phyloP scores from a whole-genome alignment of 2,329 filamentous ascomycete species.

The Beauveria scarabaeidicola region DNA sequence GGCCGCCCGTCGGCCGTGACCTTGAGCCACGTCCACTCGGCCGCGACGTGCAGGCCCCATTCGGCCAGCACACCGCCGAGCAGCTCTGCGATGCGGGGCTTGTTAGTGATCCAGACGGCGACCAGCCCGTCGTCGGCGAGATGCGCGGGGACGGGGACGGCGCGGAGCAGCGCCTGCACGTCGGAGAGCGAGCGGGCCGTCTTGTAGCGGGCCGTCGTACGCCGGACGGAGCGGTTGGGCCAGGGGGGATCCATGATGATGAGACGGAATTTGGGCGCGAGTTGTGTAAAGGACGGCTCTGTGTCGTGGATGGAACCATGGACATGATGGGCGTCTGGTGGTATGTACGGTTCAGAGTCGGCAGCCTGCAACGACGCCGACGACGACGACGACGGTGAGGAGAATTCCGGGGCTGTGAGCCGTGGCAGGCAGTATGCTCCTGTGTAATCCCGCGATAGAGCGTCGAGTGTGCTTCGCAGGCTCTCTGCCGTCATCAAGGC shows the following conservation, averaged over 20 bases:
- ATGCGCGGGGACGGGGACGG: slow-evolving; percentile 47
- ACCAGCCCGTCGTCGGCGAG: slow-evolving; percentile 50
- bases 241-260: slow-evolving; percentile 71
- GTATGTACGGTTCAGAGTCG: slow-evolving; percentile 25
- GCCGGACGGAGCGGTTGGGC: slow-evolving; percentile 67
- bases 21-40: slow-evolving; percentile 77
- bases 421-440: slow-evolving; percentile 43
- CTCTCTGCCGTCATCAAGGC: slow-evolving; percentile 45
- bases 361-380: neutral
- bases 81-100: slow-evolving; percentile 48
- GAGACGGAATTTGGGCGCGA: slow-evolving; percentile 52
- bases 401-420: slow-evolving; percentile 14
- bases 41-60: slow-evolving; percentile 57
- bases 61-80: slow-evolving; percentile 51
- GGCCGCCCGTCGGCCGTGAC: slow-evolving; percentile 57
- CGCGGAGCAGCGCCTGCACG: slow-evolving; percentile 40
- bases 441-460: slow-evolving; percentile 16
- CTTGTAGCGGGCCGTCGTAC: slow-evolving; percentile 40
- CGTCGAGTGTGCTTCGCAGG: slow-evolving; percentile 35
- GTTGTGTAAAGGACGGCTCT: slow-evolving; percentile 30
- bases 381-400: neutral
- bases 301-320: slow-evolving; percentile 38
- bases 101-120: slow-evolving; percentile 74
- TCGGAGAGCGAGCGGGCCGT: slow-evolving; percentile 38
- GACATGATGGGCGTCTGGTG: slow-evolving; percentile 36